Evolutionary conservation across 805 yeast genomes (phyloP), one percentile per base, ranked within the genome.

Genomic region (Yarrowia yakushimensis): DNA sequence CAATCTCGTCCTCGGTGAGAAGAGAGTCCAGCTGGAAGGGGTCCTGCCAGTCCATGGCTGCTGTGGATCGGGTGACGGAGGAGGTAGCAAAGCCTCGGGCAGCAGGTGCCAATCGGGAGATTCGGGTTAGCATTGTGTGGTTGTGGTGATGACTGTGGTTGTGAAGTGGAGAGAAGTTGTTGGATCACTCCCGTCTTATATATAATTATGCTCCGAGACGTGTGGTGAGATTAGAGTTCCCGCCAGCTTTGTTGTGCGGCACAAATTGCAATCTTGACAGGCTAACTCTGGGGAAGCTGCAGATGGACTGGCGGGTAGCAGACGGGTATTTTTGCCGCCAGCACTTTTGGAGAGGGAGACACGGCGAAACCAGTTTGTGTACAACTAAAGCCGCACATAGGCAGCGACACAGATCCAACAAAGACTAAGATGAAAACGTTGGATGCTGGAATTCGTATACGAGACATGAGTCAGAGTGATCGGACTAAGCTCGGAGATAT

Each of bases 1-100:
- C 77, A 9, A 65, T 65, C 62, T 74, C 79, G 15, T 73, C 77
- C 42, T 78, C 81, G 57, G 77, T 71, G 33, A 77, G 68, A 27
- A 68, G 68, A 11, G 72, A 65, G 27, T 70, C 69, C 28, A 77
- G 63, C 54, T 69, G 67, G 45, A 77, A 67, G 9, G 78, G 77
- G 63, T 77, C 77, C 48, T 72, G 65, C 77, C 78, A 77, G 68
- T 75, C 67, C 64, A 76, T 76, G 54, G 62, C 20, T 28, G 48
- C 48, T n/a, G 48, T 39, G 48, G 59, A 34, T 30, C 59, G 59
- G 33, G 43, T 15, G 11, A 36, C 59, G 33, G 59, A 12, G 18
- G 59, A 52, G 23, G 59, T 34, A 13, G 59, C 42, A 17, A 52
- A 52, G 42, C 43, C 59, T 17, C 59, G 42, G 17, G 59, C 59